Conservation (phyloP, 2,329 filamentous ascomycete genomes). For the Thelonectria discophora region DNA sequence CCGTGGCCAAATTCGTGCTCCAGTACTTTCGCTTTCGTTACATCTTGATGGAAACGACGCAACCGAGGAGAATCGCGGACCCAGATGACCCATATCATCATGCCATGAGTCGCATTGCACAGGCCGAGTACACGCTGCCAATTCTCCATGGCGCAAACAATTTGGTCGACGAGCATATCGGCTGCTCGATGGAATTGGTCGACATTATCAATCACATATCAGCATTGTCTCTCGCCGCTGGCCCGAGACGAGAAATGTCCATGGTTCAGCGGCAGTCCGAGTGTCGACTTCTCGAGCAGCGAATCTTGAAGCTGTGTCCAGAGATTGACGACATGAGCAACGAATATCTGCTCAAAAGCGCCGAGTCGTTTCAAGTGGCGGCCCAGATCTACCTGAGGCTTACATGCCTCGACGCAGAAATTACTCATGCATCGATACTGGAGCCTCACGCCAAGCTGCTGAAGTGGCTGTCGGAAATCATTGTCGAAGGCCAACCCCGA, state of each 20-base stretch:
- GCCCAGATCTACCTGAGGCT: constrained; percentile 37
- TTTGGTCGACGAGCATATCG: constrained; percentile 37
- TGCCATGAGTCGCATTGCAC: constrained; percentile 26
- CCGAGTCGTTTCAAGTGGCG: constrained; percentile 35
- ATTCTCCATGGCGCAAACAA: constrained; percentile 17
- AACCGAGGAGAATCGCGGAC: constrained; percentile 11
- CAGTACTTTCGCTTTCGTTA: constrained; percentile 40
- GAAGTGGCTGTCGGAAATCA: constrained; percentile 31
- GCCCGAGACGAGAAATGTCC: constrained; percentile 1
- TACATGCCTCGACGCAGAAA: constrained; percentile 33
- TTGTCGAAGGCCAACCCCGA: constrained; percentile 32
- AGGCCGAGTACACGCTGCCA: constrained; percentile 23
- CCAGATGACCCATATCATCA: constrained; percentile 7
- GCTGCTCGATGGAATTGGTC: constrained; percentile 40
- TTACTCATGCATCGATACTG: constrained; percentile 28
- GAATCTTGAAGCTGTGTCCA: constrained; percentile 8
- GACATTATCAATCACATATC: constrained; percentile 39
- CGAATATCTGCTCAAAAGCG: constrained; percentile 33
- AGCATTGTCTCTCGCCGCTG: constrained; percentile 20
- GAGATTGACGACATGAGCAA: constrained; percentile 11
- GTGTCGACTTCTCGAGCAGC: constrained; percentile 29
- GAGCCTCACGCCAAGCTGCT: constrained; percentile 28
- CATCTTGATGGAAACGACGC: constrained; percentile 36
- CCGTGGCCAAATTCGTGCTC: constrained; percentile 34
- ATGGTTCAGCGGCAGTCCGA: constrained; percentile 20